Conservation (phyloP, 805 yeast genomes). For the Saccharomycopsis fermentans region DNA sequence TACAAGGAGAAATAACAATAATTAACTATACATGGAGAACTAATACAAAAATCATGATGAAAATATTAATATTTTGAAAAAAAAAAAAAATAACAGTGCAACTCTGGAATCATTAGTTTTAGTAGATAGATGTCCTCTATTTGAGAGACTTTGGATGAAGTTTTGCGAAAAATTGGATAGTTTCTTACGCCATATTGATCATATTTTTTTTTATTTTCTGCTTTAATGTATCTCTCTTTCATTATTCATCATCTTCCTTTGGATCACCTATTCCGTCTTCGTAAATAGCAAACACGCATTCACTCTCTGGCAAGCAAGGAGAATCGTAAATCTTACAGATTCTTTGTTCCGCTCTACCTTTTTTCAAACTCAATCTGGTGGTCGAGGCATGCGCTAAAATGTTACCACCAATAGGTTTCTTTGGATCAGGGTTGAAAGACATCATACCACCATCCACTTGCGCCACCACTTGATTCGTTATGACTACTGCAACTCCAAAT, state of each 20-base stretch:
- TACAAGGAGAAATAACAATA: no score
- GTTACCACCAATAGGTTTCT: conserved; percentile 97
- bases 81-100: no score
- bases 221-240: background rate
- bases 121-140: no score
- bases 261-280: conserved; percentile 98
- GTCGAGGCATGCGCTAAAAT: conserved; percentile 96
- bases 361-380: conserved; percentile 80
- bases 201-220: no score
- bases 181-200: no score
- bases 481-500: conserved; percentile 93
- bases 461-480: conserved; percentile 94
- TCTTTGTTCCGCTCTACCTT: conserved; percentile 88
- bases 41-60: no score
- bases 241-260: conserved; percentile 49
- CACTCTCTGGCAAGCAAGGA: conserved; percentile 93
- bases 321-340: conserved; percentile 92
- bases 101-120: no score
- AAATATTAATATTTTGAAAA: no score
- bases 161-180: no score
- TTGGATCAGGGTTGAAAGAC: conserved; percentile 88
- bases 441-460: conserved; percentile 78
- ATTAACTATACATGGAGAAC: no score
- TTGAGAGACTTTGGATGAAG: no score
- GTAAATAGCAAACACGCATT: conserved; percentile 88